Base-by-base conservation (phyloP, 495 filamentous ascomycete genomes). In the Penicillium canescens region DNA sequence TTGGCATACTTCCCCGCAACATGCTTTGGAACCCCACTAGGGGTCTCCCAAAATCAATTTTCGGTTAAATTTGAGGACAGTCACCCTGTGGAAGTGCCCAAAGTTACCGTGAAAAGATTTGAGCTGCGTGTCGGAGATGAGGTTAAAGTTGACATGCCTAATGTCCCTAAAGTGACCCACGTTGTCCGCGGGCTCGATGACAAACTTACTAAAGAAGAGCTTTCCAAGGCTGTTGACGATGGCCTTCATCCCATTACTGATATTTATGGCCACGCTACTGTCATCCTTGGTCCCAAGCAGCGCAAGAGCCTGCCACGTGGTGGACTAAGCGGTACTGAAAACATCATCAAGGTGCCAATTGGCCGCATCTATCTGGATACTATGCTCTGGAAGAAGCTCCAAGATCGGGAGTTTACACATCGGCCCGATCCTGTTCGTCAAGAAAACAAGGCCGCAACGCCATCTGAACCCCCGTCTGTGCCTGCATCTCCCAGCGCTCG, bases 1-100 rank as follows among this genome's bases (percentile, higher is more conserved):
- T 66, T 73, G 33, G 76, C 73, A 21, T 82, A 76, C 50, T 78
- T 77, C 46, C 78, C 79, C 28, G 79, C 73, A 16, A 79, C 73
- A 14, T 82, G 77, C 50, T 66, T 77, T 36, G 76, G 76, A 1
- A 66, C 68, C 6, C 67, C 75, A 7, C 60, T 69, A 42, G 72
- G 71, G 7, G 64, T 60, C 10, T 62, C 73, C 4, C 67, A 73
- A 34, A 56, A 61, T 35, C 74, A 72, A 14, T 80, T 73, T 43
- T 52, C 67, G 13, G 71, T 82, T 14, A 72, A 74, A 37, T 81
- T 81, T 38, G 78, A 80, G 46, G 74, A 75, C 40, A 76, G 71
- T 44, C 43, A 52, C 26, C 70, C 68, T 7, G 54, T 77, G 41
- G 76, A 81, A 43, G 73, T 79, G 5, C 63, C 68, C 0, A 63